Evolutionary conservation across 2,329 filamentous ascomycete species (phyloP).

Genomic region (Talaromyces sp.): DNA sequence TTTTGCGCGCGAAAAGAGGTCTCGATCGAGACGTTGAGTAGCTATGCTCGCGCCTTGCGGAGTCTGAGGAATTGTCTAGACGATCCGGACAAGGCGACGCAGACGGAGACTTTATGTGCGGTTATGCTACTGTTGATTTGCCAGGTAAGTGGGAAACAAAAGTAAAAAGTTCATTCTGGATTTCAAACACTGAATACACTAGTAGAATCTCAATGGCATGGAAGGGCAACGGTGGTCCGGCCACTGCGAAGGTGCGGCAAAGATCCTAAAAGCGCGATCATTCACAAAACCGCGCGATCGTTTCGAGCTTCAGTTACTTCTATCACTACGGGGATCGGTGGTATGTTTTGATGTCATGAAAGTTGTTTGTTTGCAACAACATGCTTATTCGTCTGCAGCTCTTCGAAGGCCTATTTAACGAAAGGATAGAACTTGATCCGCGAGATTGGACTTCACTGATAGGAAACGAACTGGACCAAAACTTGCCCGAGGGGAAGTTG

Average conservation of each 20-base stretch:
- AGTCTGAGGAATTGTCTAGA: slow-evolving; percentile 30
- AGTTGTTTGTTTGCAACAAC: neutral
- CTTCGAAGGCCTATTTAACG: slow-evolving; percentile 36
- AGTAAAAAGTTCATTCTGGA: too few relatives aligned
- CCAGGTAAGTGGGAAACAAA: slow-evolving; percentile 25
- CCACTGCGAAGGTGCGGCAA: slow-evolving; percentile 35
- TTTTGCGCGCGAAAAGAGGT: slow-evolving; percentile 24
- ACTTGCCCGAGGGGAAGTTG: slow-evolving; percentile 30
- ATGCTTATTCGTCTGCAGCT: slow-evolving; percentile 23
- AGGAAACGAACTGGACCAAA: slow-evolving; percentile 28
- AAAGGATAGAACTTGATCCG: slow-evolving; percentile 30
- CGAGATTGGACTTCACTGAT: slow-evolving; percentile 36
- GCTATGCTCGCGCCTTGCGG: slow-evolving; percentile 31
- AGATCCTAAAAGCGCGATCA: slow-evolving; percentile 34
- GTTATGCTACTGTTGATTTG: slow-evolving; percentile 37
- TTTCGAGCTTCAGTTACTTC: slow-evolving; percentile 34
- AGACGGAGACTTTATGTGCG: slow-evolving; percentile 36
- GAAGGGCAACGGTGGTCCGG: slow-evolving; percentile 23
- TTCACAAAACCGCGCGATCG: slow-evolving; percentile 29
- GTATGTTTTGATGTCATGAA: slow-evolving; percentile 22
- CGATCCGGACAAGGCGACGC: slow-evolving; percentile 30
- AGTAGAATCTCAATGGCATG: slow-evolving; percentile 19
- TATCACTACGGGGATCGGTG: slow-evolving; percentile 36
- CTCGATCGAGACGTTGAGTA: slow-evolving; percentile 26
- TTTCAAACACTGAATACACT: neutral